Evolutionary conservation across 1,284 basidiomycete genomes (phyloP).

Genomic region (Ganoderma lucidum): DNA sequence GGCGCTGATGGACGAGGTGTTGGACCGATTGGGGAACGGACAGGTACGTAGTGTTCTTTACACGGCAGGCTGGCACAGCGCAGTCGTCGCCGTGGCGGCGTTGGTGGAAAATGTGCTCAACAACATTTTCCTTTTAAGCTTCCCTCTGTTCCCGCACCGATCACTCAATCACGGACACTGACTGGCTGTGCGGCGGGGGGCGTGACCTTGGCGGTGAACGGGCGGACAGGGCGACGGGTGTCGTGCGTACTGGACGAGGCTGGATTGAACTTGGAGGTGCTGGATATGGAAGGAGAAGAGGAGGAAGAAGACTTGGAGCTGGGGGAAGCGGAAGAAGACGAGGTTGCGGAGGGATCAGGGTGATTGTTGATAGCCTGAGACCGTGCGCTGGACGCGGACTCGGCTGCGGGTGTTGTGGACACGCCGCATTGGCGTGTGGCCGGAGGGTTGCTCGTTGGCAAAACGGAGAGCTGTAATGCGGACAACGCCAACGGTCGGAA

Average conservation of each 20-base stretch:
- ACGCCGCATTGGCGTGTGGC: constrained; percentile 7
- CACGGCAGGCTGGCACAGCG: constrained; percentile 1
- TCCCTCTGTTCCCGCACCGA: constrained; percentile 54
- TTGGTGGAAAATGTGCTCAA: constrained; percentile 32
- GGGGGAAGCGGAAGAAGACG: constrained; percentile 27
- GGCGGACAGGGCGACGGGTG: constrained; percentile 73
- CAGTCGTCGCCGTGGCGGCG: constrained; percentile 15
- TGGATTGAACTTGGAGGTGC: constrained; percentile 69
- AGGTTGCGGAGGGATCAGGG: constrained; percentile 26
- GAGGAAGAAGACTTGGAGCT: constrained; percentile 46
- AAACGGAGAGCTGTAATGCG: neutral
- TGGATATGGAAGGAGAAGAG: constrained; percentile 79
- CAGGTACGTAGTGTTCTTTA: constrained; percentile 47
- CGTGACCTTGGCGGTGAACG: constrained; percentile 75
- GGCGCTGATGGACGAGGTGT: constrained; percentile 65
- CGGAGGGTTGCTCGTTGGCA: constrained; percentile 4
- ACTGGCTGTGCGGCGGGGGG: constrained; percentile 56
- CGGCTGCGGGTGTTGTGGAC: constrained; percentile 11
- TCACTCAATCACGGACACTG: constrained; percentile 66
- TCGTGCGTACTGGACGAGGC: constrained; percentile 74
- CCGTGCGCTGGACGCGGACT: neutral
- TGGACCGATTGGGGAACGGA: constrained; percentile 61
- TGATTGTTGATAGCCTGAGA: constrained; percentile 17
- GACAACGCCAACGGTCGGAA: neutral
- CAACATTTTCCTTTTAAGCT: constrained; percentile 49